phyloP scores from a whole-genome alignment of 179 eudicot genomes.

The Spergularia azorica region DNA sequence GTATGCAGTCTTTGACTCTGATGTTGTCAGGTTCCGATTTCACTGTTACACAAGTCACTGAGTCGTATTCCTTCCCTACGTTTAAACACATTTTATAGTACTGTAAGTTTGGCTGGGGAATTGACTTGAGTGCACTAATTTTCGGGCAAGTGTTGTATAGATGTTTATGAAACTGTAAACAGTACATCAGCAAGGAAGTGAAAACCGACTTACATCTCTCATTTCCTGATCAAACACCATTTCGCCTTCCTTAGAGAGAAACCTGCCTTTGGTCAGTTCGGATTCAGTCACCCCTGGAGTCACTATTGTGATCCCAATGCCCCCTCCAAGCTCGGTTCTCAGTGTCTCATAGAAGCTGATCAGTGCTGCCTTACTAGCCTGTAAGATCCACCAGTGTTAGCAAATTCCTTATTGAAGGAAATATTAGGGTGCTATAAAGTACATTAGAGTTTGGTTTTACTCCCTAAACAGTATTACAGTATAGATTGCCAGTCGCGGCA shows the following conservation, averaged over 20 bases:
- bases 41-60: no score
- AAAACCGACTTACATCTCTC: constrained; percentile 49
- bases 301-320: constrained; percentile 48
- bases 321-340: constrained; percentile 48
- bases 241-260: constrained; percentile 44
- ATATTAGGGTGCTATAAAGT: not conserved
- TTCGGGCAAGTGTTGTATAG: not conserved
- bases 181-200: not conserved
- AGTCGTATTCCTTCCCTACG: no score
- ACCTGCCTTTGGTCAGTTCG: constrained; percentile 59
- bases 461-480: constrained; percentile 13
- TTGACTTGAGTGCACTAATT: not conserved
- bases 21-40: no score
- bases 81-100: no score
- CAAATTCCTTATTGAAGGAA: not conserved
- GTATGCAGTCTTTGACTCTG: no score
- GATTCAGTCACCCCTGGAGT: constrained; percentile 58
- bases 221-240: constrained; percentile 47
- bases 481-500: constrained; percentile 35
- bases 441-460: not conserved
- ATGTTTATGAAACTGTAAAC: no score
- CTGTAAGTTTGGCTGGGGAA: no score
- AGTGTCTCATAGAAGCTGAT: constrained; percentile 51
- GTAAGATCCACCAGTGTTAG: not conserved
- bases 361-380: constrained; percentile 73